Percentiles rank a stretch among this genome's conserved stretches.
Conservation (phyloP, 1,284 basidiomycete species). For the Pisolithus thermaeus region DNA sequence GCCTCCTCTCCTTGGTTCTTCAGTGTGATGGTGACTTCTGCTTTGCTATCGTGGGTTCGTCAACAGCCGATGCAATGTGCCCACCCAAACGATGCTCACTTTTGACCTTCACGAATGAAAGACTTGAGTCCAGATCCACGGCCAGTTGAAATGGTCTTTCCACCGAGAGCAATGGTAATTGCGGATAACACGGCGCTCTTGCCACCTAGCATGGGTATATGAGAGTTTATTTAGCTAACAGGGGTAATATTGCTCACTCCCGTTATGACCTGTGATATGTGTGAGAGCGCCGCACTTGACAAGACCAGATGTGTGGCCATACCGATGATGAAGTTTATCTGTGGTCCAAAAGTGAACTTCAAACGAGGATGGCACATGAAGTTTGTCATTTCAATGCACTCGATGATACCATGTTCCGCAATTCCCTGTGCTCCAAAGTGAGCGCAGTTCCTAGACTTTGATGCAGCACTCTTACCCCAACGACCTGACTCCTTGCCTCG, state of each 20-base stretch:
- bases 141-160: conserved; percentile 86
- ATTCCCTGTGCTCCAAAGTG: conserved; percentile 44
- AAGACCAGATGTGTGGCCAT: conserved; percentile 9
- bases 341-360: conserved; percentile 77
- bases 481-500: conserved; percentile 44
- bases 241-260: conserved; percentile 46
- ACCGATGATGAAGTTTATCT: conserved; percentile 98
- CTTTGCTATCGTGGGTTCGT: conserved; percentile 33
- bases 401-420: conserved; percentile 84
- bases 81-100: conserved; percentile 40
- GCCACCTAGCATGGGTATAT: conserved; percentile 52
- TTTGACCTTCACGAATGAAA: conserved; percentile 83
- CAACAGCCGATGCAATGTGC: not conserved
- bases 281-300: not conserved
- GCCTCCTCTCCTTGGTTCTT: conserved; percentile 91
- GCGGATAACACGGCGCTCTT: conserved; percentile 95
- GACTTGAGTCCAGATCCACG: conserved; percentile 84
- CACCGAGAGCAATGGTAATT: conserved; percentile 90
- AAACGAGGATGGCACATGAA: conserved; percentile 96
- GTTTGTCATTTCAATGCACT: conserved; percentile 80
- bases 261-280: conserved; percentile 58
- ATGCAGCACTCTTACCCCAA: conserved; percentile 44
- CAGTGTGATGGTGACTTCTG: conserved; percentile 77
- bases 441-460: not conserved
- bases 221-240: not conserved